Evolutionary conservation across 192 early-diverging fungal genomes (phyloP).

Genomic region (Chytriomyces sp.): DNA sequence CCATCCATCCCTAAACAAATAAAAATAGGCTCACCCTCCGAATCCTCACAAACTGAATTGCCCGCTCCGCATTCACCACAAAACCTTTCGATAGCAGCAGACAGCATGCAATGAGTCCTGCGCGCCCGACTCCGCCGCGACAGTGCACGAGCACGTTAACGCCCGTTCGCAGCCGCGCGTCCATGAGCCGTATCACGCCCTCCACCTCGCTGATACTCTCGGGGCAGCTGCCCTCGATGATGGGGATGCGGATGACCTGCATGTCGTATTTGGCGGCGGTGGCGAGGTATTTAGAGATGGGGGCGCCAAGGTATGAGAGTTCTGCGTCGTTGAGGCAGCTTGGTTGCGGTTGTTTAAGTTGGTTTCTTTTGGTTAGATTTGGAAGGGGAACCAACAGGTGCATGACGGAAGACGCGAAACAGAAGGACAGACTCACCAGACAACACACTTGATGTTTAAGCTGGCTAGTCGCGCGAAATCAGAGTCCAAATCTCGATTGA

Average conservation of each 20-base stretch:
- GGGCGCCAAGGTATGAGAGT: slow-evolving; percentile 66
- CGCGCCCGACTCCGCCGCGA: slow-evolving; percentile 71
- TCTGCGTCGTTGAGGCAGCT: slow-evolving; percentile 71
- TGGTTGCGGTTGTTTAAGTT: not conserved
- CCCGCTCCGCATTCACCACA: slow-evolving; percentile 50
- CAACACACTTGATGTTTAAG: slow-evolving; percentile 58
- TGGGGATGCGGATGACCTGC: slow-evolving; percentile 67
- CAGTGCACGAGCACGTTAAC: slow-evolving; percentile 70
- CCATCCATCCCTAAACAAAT: not conserved
- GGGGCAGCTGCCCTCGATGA: slow-evolving; percentile 70
- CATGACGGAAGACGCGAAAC: not conserved
- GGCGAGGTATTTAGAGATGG: slow-evolving; percentile 60
- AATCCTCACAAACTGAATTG: slow-evolving; percentile 60
- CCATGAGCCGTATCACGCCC: slow-evolving; percentile 52
- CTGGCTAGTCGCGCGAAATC: slow-evolving; percentile 67
- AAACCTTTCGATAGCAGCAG: slow-evolving; percentile 62
- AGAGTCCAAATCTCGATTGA: slow-evolving; percentile 70
- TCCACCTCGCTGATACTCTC: slow-evolving; percentile 60
- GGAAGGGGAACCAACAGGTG: too few relatives aligned
- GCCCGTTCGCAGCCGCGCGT: slow-evolving; percentile 48
- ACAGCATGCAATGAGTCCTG: slow-evolving; percentile 77
- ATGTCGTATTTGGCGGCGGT: slow-evolving; percentile 56
- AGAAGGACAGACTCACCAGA: slow-evolving; percentile 57
- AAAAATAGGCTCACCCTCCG: slow-evolving; percentile 39
- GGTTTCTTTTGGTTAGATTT: not conserved